These are phyloP conservation scores for Grifola frondosa DNA, from an alignment of 1,284 basidiomycete genomes.

Conservation along the genomic window DNA sequence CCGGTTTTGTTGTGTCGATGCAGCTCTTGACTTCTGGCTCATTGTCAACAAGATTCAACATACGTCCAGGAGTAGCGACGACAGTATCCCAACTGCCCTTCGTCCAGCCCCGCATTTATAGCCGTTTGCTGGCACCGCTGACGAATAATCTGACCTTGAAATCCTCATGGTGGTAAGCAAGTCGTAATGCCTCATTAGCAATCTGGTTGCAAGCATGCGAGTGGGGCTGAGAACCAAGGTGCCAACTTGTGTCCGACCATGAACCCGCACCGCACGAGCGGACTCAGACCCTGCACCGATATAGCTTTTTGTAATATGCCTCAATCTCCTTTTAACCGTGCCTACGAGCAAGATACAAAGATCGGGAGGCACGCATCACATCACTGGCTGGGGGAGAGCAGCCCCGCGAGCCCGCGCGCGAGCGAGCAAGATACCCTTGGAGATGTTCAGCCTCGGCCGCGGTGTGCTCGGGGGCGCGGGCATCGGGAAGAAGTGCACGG, in stretches of 20 bases:
- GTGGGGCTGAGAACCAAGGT: constrained; percentile 89
- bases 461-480: too few species aligned
- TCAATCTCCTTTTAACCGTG: constrained; percentile 57
- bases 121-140: constrained; percentile 70
- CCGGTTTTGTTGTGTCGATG: constrained; percentile 58
- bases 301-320: too few species aligned
- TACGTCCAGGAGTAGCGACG: constrained; percentile 88
- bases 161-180: constrained; percentile 62
- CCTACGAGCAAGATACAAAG: too few species aligned
- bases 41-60: constrained; percentile 74
- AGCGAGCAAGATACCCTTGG: too few species aligned
- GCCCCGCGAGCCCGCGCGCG: too few species aligned
- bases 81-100: constrained; percentile 76
- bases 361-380: too few species aligned
- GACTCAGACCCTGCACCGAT: too few species aligned
- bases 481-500: constrained; percentile 15
- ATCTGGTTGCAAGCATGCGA: constrained; percentile 94
- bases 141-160: constrained; percentile 77
- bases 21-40: constrained; percentile 58
- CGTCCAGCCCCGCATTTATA: constrained; percentile 71
- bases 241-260: constrained; percentile 56
- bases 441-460: too few species aligned
- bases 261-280: constrained; percentile 33
- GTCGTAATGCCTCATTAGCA: constrained; percentile 76
- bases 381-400: too few species aligned